Conservation (phyloP, 371 early-diverging fungal genomes). For the Amoeboaphelidium occidentale region DNA sequence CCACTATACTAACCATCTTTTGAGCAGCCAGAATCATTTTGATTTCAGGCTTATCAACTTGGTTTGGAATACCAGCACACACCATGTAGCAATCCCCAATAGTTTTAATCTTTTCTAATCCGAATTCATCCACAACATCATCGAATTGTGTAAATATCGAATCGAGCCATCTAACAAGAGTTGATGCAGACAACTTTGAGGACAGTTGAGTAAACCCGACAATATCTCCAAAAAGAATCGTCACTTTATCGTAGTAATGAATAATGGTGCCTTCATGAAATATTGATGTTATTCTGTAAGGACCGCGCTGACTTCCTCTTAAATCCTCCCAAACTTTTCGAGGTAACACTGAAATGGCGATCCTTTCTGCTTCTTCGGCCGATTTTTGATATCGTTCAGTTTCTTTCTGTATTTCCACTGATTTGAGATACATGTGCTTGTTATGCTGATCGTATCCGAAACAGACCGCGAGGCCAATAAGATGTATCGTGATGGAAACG, state of each 20-base stretch:
- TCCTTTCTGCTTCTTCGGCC: background rate
- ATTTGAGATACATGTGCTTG: no score
- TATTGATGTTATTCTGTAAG: no score
- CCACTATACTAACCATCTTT: slow-evolving; percentile 2
- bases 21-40: background rate
- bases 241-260: slow-evolving; percentile 1
- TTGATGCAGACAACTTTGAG: background rate
- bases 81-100: slow-evolving; percentile 5
- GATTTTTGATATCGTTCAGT: no score
- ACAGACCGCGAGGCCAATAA: no score
- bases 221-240: slow-evolving; percentile 5
- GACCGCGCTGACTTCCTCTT: background rate
- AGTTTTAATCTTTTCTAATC: slow-evolving; percentile 6
- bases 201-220: slow-evolving; percentile 5
- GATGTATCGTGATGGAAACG: no score
- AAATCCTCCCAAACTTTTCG: slow-evolving; percentile 2
- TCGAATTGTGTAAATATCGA: slow-evolving; percentile 1
- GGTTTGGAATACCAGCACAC: slow-evolving; percentile 1
- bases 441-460: no score
- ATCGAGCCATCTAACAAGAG: slow-evolving; percentile 1
- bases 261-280: no score
- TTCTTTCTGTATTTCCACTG: no score
- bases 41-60: background rate
- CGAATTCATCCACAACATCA: background rate
- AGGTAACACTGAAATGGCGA: slow-evolving; percentile 2